phyloP scores from a whole-genome alignment of 2,329 filamentous ascomycete species.

The Colletotrichum lindemuthianum region DNA sequence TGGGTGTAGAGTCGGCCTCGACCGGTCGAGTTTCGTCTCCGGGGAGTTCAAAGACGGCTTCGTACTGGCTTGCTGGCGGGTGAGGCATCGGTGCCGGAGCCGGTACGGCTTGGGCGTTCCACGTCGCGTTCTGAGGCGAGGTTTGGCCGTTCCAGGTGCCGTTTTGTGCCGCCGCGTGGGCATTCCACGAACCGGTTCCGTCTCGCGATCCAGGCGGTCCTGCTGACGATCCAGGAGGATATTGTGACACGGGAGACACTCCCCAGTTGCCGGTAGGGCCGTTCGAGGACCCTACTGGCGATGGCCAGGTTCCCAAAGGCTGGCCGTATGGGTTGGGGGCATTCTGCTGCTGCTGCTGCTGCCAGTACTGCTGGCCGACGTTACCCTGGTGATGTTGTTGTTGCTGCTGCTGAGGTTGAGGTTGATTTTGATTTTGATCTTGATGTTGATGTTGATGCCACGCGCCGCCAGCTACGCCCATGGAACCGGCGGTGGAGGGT shows the following conservation, averaged over 20 bases:
- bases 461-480: constrained; percentile 10
- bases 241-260: constrained; percentile 27
- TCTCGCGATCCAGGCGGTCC: constrained; percentile 11
- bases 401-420: constrained; percentile 1
- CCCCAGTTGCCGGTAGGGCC: constrained; percentile 24
- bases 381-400: constrained; percentile 15
- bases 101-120: constrained; percentile 15
- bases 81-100: constrained; percentile 10
- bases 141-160: constrained; percentile 7
- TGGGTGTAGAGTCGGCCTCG: constrained; percentile 31
- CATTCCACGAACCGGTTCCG: constrained; percentile 7
- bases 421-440: constrained; percentile 15
- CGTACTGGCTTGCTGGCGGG: constrained; percentile 1
- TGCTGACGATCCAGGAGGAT: constrained; percentile 3
- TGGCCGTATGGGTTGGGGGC: not conserved
- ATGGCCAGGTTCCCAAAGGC: constrained; percentile 21
- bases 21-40: constrained; percentile 28
- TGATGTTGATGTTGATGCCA: constrained; percentile 18
- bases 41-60: constrained; percentile 29
- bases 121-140: constrained; percentile 12
- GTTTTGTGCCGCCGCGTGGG: not conserved
- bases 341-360: constrained; percentile 24
- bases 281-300: constrained; percentile 13
- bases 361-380: constrained; percentile 24
- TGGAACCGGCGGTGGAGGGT: constrained; percentile 5